Base-by-base conservation (phyloP, 768 basidiomycete genomes). In the Inosperma sp. region DNA sequence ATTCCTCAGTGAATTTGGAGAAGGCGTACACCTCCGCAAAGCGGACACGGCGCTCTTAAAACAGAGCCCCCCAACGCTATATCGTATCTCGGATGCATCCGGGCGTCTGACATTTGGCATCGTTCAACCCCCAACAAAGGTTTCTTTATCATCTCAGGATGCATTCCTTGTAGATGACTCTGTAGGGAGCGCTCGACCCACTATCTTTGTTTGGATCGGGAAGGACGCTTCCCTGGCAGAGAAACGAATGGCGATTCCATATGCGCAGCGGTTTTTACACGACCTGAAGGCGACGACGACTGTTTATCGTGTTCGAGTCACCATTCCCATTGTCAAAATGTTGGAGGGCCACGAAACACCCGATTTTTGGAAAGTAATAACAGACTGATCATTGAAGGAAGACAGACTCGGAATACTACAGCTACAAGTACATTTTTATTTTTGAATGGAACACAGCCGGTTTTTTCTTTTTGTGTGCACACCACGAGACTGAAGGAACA, bases 141-240 rank as follows among this genome's bases (percentile, higher is more conserved):
- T 59, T 1, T 68, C 72, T 7, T 70, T 83, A 29, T 68, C 67
- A 9, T 73, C 80, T 7, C 58, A 68, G 10, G 81, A 79, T 55
- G 75, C 74, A 3, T 82, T 78, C 63, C 60, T 83, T 17, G 56
- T 83, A 27, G 81, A 81, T 58, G 62, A 71, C 51, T 69, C 74
- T 22, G 47, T 59, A 12, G 63, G 68, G 43, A 30, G 58, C 1
- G 52, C 58, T 1, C 59, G 65, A 37, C 76, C 78, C 4, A 72
- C 73, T 2, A 62, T 84, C 27, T 84, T 80, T 55, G 68, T 80
- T 19, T 85, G 83, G 82, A 66, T 85, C 19, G 83, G 83, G 4
- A 70, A 64, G 7, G 58, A 67, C 4, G 74, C 79, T 25, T 75
- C 76, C 23, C 59, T 75, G 50, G 69, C 64, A 19, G 80, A 80